These are phyloP conservation scores for Trichaptum fuscoviolaceum DNA, from an alignment of 768 basidiomycete genomes.

Conservation along the genomic window DNA sequence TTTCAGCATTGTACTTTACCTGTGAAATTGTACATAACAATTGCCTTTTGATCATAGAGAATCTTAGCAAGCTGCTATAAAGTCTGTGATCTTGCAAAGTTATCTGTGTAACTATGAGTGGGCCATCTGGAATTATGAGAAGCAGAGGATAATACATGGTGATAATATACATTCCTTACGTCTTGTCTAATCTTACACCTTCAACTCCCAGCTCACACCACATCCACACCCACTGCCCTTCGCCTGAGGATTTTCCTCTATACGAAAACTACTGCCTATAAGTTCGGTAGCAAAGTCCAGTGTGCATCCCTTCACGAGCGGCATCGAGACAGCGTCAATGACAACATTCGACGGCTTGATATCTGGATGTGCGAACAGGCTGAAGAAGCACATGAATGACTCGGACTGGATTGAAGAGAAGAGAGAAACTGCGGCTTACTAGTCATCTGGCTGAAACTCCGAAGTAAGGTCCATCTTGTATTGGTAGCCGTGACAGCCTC, in stretches of 20 bases:
- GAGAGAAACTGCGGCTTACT: constrained; percentile 47
- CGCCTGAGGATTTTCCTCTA: constrained; percentile 84
- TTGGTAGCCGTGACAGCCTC: constrained; percentile 97
- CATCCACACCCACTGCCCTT: constrained; percentile 91
- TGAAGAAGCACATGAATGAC: constrained; percentile 24
- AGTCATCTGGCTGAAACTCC: constrained; percentile 65
- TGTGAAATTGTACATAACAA: too few species aligned
- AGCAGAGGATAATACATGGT: too few species aligned
- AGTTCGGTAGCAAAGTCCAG: constrained; percentile 92
- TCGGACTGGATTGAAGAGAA: constrained; percentile 9
- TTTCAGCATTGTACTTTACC: too few species aligned
- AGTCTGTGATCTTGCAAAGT: too few species aligned
- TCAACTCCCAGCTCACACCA: constrained; percentile 93
- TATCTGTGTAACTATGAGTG: too few species aligned
- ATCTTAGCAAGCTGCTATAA: too few species aligned
- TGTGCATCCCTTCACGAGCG: constrained; percentile 81
- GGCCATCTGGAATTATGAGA: too few species aligned
- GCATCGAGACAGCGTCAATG: constrained; percentile 82
- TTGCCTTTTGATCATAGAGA: too few species aligned
- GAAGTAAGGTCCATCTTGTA: constrained; percentile 85
- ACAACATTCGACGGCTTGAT: constrained; percentile 71
- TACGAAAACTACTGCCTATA: constrained; percentile 86
- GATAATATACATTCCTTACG: too few species aligned
- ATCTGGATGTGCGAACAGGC: constrained; percentile 67
- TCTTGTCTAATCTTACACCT: constrained; percentile 25